Conservation (phyloP, 2,329 filamentous ascomycete genomes). For the Fusarium euwallaceae region DNA sequence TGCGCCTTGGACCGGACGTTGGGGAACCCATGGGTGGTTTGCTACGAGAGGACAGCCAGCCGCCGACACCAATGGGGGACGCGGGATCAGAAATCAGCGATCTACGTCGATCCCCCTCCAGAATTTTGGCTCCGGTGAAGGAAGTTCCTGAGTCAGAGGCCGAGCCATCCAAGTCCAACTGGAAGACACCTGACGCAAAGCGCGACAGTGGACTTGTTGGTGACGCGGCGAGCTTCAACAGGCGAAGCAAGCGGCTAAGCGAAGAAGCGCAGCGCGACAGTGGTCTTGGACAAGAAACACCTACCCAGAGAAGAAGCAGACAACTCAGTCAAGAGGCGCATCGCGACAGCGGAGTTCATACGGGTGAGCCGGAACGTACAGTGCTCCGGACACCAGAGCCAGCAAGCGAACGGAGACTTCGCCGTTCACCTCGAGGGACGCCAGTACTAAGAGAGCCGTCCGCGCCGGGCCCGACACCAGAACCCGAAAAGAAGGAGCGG, state of each 20-base stretch:
- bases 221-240: slow-evolving; percentile 56
- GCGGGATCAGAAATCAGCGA: slow-evolving; percentile 51
- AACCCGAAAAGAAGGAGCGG: slow-evolving; percentile 58
- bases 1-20: slow-evolving; percentile 49
- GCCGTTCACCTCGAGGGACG: slow-evolving; percentile 53
- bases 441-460: slow-evolving; percentile 58
- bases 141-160: slow-evolving; percentile 64
- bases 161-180: slow-evolving; percentile 37
- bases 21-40: slow-evolving; percentile 49
- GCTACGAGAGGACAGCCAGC: slow-evolving; percentile 49
- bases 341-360: slow-evolving; percentile 70
- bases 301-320: slow-evolving; percentile 55
- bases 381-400: slow-evolving; percentile 48
- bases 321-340: slow-evolving; percentile 52
- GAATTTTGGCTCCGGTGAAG: slow-evolving; percentile 64
- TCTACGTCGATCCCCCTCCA: slow-evolving; percentile 58
- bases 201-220: slow-evolving; percentile 52
- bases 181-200: slow-evolving; percentile 50
- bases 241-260: slow-evolving; percentile 51
- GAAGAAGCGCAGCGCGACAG: slow-evolving; percentile 64
- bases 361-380: slow-evolving; percentile 53
- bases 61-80: slow-evolving; percentile 38
- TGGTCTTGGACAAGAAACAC: slow-evolving; percentile 60
- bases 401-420: slow-evolving; percentile 44
- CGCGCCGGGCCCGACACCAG: slow-evolving; percentile 54